A percentile compares a stretch with the other conserved stretches of the same genome.
Conservation (phyloP, 441 rosid genomes). For the Melastoma candidum region DNA sequence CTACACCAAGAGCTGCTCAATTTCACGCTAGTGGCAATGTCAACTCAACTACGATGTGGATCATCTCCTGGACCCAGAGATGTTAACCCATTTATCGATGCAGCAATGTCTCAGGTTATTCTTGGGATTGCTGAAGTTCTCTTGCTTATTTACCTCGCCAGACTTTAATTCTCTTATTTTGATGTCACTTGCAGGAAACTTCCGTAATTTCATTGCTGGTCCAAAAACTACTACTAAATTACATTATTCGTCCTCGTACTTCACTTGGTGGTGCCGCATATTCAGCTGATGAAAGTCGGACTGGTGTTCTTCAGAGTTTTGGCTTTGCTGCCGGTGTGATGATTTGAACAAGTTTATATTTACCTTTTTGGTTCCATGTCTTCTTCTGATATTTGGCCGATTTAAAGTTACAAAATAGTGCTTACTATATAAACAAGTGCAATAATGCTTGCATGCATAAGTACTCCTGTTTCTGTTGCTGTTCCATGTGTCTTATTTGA, state of each 20-base stretch:
- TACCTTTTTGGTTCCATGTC: slow-evolving; percentile 6
- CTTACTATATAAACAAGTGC: too few relatives aligned
- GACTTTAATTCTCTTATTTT: too few relatives aligned
- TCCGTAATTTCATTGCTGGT: slow-evolving; percentile 61
- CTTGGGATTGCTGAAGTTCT: background rate
- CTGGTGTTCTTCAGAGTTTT: slow-evolving; percentile 88
- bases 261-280: slow-evolving; percentile 40
- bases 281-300: slow-evolving; percentile 44
- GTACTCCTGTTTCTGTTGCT: too few relatives aligned
- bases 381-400: background rate
- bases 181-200: slow-evolving; percentile 47
- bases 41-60: slow-evolving; percentile 83
- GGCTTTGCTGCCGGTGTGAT: slow-evolving; percentile 89
- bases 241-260: slow-evolving; percentile 45
- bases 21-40: slow-evolving; percentile 81
- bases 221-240: slow-evolving; percentile 59
- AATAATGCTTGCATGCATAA: too few relatives aligned
- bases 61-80: slow-evolving; percentile 70
- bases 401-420: too few relatives aligned
- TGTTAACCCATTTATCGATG: slow-evolving; percentile 78
- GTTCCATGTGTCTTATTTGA: too few relatives aligned
- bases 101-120: slow-evolving; percentile 84
- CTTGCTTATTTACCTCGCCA: background rate
- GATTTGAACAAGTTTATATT: background rate
- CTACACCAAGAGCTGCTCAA: slow-evolving; percentile 90